phyloP scores from a whole-genome alignment of 805 yeast genomes.

The Ogataea nakhonphanomensis region DNA sequence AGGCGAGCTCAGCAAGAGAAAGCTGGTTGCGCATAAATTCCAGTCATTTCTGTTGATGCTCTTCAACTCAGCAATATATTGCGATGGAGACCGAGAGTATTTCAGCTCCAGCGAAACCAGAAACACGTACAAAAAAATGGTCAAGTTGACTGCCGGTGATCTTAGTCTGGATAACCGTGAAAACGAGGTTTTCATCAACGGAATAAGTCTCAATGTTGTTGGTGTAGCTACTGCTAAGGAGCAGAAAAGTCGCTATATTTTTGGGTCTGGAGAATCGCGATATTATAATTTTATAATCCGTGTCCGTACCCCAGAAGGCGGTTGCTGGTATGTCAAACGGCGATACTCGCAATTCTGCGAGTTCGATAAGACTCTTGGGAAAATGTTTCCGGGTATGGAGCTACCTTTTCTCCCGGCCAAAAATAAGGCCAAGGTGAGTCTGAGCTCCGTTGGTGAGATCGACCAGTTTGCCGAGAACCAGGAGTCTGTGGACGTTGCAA shows the following conservation, averaged over 20 bases:
- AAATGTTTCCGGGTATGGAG: constrained; percentile 65
- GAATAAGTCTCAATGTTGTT: constrained; percentile 60
- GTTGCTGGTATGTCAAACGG: constrained; percentile 50
- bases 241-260: constrained; percentile 18
- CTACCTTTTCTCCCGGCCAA: constrained; percentile 38
- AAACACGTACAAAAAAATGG: constrained; percentile 39
- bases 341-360: constrained; percentile 66
- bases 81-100: constrained; percentile 54
- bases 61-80: constrained; percentile 71
- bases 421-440: constrained; percentile 22
- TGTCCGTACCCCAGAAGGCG: constrained; percentile 35
- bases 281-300: constrained; percentile 48
- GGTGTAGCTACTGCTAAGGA: constrained; percentile 51
- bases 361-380: constrained; percentile 50
- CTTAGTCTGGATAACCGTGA: constrained; percentile 35
- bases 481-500: constrained; percentile 14
- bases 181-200: constrained; percentile 44
- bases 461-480: constrained; percentile 6
- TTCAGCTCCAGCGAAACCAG: constrained; percentile 33
- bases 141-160: constrained; percentile 29
- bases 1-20: constrained; percentile 68
- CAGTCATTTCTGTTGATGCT: constrained; percentile 60
- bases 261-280: constrained; percentile 24
- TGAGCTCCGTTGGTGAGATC: constrained; percentile 17
- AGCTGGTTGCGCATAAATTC: constrained; percentile 58